phyloP scores from a whole-genome alignment of 768 basidiomycete species.

The Leccinum rimulosum region DNA sequence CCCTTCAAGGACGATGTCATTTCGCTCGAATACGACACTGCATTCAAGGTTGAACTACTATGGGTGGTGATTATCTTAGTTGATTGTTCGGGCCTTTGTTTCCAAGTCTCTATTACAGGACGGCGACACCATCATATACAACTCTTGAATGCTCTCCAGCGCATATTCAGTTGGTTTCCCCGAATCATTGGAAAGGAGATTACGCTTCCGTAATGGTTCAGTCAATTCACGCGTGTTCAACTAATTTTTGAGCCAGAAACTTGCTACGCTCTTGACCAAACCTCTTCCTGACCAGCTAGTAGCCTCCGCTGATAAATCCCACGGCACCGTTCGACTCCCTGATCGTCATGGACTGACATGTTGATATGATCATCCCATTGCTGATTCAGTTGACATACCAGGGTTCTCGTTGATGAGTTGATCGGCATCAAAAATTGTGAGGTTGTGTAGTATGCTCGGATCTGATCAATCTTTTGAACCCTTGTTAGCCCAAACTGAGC shows the following conservation, averaged over 20 bases:
- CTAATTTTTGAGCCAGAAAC: slow-evolving; percentile 49
- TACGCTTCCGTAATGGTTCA: slow-evolving; percentile 59
- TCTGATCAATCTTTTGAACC: too few relatives aligned
- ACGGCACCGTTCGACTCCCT: slow-evolving; percentile 75
- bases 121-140: slow-evolving; percentile 85
- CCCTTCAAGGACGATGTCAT: slow-evolving; percentile 91
- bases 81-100: not conserved
- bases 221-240: not conserved
- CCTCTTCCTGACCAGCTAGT: slow-evolving; percentile 43
- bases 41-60: slow-evolving; percentile 86
- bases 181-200: slow-evolving; percentile 94
- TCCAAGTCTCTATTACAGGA: slow-evolving; percentile 50
- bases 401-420: too few relatives aligned
- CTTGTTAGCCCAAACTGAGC: too few relatives aligned
- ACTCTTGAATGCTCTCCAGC: slow-evolving; percentile 80
- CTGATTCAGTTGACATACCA: too few relatives aligned
- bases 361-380: slow-evolving; percentile 94
- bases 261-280: too few relatives aligned
- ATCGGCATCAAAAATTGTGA: too few relatives aligned
- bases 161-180: slow-evolving; percentile 85
- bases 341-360: too few relatives aligned
- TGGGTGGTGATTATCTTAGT: slow-evolving; percentile 66
- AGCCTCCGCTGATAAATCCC: slow-evolving; percentile 40
- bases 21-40: slow-evolving; percentile 81
- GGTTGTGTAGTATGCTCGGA: too few relatives aligned